A percentile compares a stretch with the other conserved stretches of the same genome.
Conservation (phyloP, 2,329 filamentous ascomycete species). For the Penicillium italicum region DNA sequence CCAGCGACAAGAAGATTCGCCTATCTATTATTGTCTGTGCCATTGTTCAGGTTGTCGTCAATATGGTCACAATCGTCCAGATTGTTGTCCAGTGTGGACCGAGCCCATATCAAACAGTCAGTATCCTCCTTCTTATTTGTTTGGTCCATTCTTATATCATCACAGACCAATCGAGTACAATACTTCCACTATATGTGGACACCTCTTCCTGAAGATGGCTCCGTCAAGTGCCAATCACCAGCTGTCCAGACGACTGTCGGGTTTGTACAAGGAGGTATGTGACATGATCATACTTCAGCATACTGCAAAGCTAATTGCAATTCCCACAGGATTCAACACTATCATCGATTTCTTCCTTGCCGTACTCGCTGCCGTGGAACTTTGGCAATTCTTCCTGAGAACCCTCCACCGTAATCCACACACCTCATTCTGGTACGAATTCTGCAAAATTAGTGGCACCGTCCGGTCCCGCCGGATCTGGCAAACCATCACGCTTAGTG, state of each 20-base stretch:
- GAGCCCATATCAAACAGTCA: slow-evolving; percentile 29
- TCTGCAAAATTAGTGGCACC: slow-evolving; percentile 29
- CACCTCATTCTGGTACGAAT: slow-evolving; percentile 27
- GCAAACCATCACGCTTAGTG: slow-evolving; percentile 35
- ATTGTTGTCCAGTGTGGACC: slow-evolving; percentile 38
- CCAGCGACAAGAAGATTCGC: slow-evolving; percentile 30
- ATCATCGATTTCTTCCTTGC: slow-evolving; percentile 35
- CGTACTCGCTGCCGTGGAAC: slow-evolving; percentile 31
- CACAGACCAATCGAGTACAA: slow-evolving; percentile 30
- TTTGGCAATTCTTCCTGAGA: slow-evolving; percentile 37
- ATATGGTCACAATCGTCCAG: slow-evolving; percentile 34
- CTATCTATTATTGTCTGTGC: slow-evolving; percentile 32
- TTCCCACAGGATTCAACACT: slow-evolving; percentile 30
- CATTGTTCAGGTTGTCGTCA: slow-evolving; percentile 31
- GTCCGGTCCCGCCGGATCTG: slow-evolving; percentile 34
- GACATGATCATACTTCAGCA: background rate
- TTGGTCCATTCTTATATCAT: slow-evolving; percentile 22
- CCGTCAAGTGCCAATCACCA: slow-evolving; percentile 34
- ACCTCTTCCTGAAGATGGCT: slow-evolving; percentile 32
- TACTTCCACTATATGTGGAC: slow-evolving; percentile 43
- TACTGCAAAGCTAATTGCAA: background rate
- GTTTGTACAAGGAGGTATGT: slow-evolving; percentile 36
- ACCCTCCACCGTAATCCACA: slow-evolving; percentile 25
- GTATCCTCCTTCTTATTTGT: background rate
- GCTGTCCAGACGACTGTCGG: slow-evolving; percentile 34